These are phyloP conservation scores for Coemansia aciculifera DNA, from an alignment of 192 early-diverging fungal genomes.

Conservation along the genomic window DNA sequence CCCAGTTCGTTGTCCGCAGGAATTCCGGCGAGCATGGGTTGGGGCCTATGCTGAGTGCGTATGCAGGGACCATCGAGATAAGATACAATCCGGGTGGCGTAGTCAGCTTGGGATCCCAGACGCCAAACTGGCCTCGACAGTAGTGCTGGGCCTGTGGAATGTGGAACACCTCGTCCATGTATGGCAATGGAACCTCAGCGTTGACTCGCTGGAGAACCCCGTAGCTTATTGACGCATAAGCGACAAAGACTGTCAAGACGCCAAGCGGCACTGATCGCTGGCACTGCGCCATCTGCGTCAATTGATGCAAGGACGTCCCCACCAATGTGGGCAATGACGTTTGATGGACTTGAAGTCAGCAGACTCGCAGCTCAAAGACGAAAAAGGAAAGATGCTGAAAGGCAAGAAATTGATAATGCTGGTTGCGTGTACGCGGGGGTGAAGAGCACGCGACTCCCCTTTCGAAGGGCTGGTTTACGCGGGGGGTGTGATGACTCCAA, in stretches of 20 bases:
- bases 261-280: neutral
- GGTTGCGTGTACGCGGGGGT: neutral
- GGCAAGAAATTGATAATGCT: neutral
- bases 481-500: neutral
- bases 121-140: slow-evolving; percentile 66
- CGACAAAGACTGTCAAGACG: slow-evolving; percentile 19
- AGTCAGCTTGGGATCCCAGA: slow-evolving; percentile 92
- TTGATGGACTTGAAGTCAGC: neutral
- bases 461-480: neutral
- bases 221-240: slow-evolving; percentile 30
- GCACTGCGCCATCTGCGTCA: neutral
- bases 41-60: neutral
- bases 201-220: slow-evolving; percentile 29
- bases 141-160: slow-evolving; percentile 87
- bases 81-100: slow-evolving; percentile 95
- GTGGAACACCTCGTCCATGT: slow-evolving; percentile 94
- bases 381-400: neutral
- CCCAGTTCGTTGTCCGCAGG: slow-evolving; percentile 68
- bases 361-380: neutral
- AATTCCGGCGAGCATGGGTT: slow-evolving; percentile 36
- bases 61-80: slow-evolving; percentile 21
- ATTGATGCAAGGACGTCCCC: neutral
- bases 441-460: neutral
- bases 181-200: slow-evolving; percentile 22
- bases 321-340: neutral